A percentile compares a stretch with the other conserved stretches of the same genome.
Conservation (phyloP, 2,329 filamentous ascomycete species). For the Colletotrichum coccodes region DNA sequence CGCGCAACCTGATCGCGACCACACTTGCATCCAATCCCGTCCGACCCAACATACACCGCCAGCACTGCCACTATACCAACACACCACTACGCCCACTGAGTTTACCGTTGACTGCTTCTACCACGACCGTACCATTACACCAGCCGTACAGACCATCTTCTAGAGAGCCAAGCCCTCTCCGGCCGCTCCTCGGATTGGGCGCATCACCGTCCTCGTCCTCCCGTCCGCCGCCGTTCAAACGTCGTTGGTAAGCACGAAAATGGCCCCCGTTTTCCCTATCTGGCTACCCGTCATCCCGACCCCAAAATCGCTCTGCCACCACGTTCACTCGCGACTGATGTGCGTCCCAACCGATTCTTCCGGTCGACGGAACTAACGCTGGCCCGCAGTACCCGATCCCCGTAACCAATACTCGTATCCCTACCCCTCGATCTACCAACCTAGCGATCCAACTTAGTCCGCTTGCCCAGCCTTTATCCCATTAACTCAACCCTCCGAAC, state of each 20-base stretch:
- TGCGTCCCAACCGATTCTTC: slow-evolving; percentile 26
- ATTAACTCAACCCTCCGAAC: neutral
- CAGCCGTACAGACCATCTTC: neutral
- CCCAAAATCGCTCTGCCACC: slow-evolving; percentile 3
- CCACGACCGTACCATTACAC: neutral
- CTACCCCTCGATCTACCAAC: slow-evolving; percentile 10
- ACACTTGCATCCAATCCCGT: neutral
- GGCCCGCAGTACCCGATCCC: slow-evolving; percentile 25
- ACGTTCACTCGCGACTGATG: neutral
- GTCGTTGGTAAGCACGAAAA: neutral
- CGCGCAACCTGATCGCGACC: slow-evolving; percentile 2
- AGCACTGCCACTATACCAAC: slow-evolving; percentile 25
- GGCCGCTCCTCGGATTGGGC: neutral
- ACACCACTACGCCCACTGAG: slow-evolving; percentile 42
- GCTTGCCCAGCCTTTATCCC: neutral
- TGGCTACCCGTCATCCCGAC: neutral
- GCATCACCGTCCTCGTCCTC: neutral
- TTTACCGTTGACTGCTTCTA: neutral
- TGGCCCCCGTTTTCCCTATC: slow-evolving; percentile 6
- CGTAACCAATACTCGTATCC: neutral
- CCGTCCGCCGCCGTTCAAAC: neutral
- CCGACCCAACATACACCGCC: slow-evolving; percentile 8
- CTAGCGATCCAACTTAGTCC: neutral
- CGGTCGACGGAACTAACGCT: slow-evolving; percentile 23
- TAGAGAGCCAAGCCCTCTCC: neutral